A percentile compares a stretch with the other conserved stretches of the same genome.
Evolutionary conservation across 495 filamentous ascomycete species (phyloP).

Genomic region (Penicillium soppii): DNA sequence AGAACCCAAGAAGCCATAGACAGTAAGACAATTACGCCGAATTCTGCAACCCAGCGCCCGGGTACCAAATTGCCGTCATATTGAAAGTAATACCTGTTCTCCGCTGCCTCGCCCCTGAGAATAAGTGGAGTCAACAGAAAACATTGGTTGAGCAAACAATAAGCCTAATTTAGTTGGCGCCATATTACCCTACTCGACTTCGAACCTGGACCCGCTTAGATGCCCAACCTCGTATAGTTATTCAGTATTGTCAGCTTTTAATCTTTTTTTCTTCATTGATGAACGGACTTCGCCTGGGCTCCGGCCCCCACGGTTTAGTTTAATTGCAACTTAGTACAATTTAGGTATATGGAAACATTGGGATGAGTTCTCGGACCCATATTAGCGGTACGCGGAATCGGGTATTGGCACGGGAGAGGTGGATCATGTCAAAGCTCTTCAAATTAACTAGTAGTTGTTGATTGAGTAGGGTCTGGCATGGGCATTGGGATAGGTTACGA

Average conservation of each 20-base stretch:
- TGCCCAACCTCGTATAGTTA: neutral
- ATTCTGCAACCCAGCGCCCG: neutral
- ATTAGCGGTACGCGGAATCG: neutral
- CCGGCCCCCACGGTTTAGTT: neutral
- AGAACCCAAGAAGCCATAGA: neutral
- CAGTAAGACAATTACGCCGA: neutral
- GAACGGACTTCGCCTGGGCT: neutral
- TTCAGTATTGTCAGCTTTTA: neutral
- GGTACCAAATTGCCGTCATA: neutral
- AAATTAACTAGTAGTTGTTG: neutral
- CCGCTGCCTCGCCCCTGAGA: neutral
- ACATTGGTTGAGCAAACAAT: neutral
- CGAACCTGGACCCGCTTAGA: neutral
- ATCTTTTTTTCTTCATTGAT: neutral
- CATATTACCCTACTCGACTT: neutral
- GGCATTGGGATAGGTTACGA: neutral
- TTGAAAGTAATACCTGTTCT: neutral
- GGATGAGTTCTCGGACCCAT: too few relatives aligned
- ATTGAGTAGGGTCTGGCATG: neutral
- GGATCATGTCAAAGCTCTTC: neutral
- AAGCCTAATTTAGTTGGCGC: neutral
- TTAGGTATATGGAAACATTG: neutral
- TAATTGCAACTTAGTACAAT: neutral
- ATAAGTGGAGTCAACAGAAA: neutral
- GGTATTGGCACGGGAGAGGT: neutral